phyloP scores from a whole-genome alignment of 768 basidiomycete genomes.

The Russula olivacea region DNA sequence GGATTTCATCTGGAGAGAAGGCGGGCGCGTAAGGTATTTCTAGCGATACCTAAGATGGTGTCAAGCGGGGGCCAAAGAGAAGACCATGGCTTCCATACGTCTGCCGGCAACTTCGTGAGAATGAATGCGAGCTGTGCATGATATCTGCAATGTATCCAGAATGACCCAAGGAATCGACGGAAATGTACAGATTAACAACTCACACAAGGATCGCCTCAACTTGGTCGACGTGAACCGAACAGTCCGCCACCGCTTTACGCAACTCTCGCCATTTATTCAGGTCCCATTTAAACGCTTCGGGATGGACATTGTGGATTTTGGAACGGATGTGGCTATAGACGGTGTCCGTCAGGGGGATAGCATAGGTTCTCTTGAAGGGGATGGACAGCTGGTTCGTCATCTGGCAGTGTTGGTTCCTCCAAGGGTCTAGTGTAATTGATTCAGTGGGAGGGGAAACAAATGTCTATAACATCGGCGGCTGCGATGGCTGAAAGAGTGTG shows the following conservation, averaged over 20 bases:
- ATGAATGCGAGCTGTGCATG: slow-evolving; percentile 85
- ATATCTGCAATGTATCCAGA: slow-evolving; percentile 58
- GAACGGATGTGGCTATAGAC: slow-evolving; percentile 61
- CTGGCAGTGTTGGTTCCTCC: not conserved
- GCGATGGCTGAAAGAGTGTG: not conserved
- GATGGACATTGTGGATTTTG: slow-evolving; percentile 63
- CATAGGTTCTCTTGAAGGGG: slow-evolving; percentile 67
- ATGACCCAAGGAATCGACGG: slow-evolving; percentile 12
- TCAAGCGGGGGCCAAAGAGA: slow-evolving; percentile 2
- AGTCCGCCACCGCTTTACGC: slow-evolving; percentile 50
- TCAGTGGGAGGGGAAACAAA: not conserved
- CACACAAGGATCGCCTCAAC: slow-evolving; percentile 53
- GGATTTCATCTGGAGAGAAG: slow-evolving; percentile 52
- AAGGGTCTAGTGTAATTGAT: not conserved
- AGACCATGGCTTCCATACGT: slow-evolving; percentile 45
- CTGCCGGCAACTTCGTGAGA: slow-evolving; percentile 74
- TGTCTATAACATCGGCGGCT: not conserved
- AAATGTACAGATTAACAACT: slow-evolving; percentile 30
- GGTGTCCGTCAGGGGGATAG: slow-evolving; percentile 47
- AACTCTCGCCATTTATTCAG: slow-evolving; percentile 64
- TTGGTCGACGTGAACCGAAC: slow-evolving; percentile 50
- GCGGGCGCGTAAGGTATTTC: slow-evolving; percentile 68
- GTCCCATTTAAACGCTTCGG: slow-evolving; percentile 79
- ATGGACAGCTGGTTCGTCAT: slow-evolving; percentile 78
- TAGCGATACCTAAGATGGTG: slow-evolving; percentile 53